phyloP scores from a whole-genome alignment of 2,329 filamentous ascomycete genomes.

The Hymenoscyphus occultus region DNA sequence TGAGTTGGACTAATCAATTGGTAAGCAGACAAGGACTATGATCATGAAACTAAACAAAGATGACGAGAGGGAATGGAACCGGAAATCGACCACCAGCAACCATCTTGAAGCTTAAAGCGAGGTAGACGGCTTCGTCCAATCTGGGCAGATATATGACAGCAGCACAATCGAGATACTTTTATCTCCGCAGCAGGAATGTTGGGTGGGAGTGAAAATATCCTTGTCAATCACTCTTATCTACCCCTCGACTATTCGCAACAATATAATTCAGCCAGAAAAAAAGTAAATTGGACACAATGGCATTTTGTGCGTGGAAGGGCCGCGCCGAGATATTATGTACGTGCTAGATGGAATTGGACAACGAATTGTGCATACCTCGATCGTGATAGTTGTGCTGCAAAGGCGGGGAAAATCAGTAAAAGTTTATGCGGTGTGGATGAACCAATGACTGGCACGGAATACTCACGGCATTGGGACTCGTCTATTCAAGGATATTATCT shows the following conservation, averaged over 20 bases:
- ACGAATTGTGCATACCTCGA: slow-evolving; percentile 21
- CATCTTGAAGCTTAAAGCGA: not conserved
- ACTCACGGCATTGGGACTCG: slow-evolving; percentile 27
- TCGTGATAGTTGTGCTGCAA: slow-evolving; percentile 28
- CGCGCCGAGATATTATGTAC: not conserved
- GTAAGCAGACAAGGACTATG: not conserved
- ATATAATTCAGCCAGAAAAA: not conserved
- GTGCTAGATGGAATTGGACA: not conserved
- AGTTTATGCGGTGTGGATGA: not conserved
- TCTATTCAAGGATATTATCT: slow-evolving; percentile 32
- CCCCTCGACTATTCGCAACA: not conserved
- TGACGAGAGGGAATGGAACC: not conserved
- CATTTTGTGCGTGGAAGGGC: not conserved
- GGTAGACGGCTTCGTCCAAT: not conserved
- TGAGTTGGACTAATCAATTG: not conserved
- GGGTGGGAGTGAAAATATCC: not conserved
- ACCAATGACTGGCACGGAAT: not conserved
- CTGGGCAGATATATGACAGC: not conserved
- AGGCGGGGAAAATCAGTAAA: slow-evolving; percentile 16
- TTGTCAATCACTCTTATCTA: not conserved
- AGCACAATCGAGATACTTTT: not conserved
- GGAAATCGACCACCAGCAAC: not conserved
- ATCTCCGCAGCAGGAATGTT: not conserved
- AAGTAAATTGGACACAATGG: not conserved
- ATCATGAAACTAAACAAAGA: not conserved